phyloP scores from a whole-genome alignment of 2,329 filamentous ascomycete species.

The Ustulina deusta region DNA sequence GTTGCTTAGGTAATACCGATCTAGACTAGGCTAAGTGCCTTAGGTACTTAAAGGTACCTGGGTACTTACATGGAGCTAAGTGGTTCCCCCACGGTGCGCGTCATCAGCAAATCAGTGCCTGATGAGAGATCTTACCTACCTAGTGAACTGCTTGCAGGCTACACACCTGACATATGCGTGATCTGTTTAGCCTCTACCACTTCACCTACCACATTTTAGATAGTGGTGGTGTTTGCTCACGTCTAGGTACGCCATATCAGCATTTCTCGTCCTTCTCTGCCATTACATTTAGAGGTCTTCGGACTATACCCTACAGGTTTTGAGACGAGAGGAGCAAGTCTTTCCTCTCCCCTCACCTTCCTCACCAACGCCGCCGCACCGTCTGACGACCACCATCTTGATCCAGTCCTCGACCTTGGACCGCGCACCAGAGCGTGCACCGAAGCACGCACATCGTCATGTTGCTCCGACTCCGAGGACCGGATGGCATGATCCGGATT shows the following conservation, averaged over 20 bases:
- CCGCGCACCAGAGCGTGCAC: background rate
- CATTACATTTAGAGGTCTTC: background rate
- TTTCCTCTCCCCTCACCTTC: background rate
- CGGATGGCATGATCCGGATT: slow-evolving; percentile 91
- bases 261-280: background rate
- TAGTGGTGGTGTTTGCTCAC: background rate
- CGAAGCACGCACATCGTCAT: slow-evolving; percentile 61
- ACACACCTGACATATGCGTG: background rate
- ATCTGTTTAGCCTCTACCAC: background rate
- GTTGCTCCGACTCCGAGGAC: slow-evolving; percentile 88
- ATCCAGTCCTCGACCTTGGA: background rate
- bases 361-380: background rate
- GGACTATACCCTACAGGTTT: background rate
- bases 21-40: background rate
- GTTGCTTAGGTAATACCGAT: background rate
- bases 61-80: background rate
- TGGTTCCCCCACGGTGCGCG: slow-evolving; percentile 33
- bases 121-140: background rate
- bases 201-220: background rate
- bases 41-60: background rate
- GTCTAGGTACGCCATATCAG: background rate
- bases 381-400: background rate
- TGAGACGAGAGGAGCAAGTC: background rate
- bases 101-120: slow-evolving; percentile 39
- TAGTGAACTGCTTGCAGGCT: background rate